phyloP scores from a whole-genome alignment of 176 grass and related monocot species.

The Leersia perrieri region DNA sequence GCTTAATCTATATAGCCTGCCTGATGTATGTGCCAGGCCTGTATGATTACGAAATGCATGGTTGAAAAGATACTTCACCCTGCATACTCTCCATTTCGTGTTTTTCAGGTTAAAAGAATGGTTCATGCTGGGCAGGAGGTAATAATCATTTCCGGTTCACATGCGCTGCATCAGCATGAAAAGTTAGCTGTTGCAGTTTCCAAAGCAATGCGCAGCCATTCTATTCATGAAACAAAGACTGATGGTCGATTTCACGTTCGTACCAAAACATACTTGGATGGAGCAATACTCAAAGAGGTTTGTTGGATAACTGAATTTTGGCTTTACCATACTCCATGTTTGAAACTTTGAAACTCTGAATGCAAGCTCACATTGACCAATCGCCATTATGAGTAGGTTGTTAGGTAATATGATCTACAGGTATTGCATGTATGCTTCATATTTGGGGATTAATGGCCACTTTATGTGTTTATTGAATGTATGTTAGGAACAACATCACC shows the following conservation, averaged over 20 bases:
- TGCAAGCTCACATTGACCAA: not conserved
- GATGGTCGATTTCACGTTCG: conserved; percentile 92
- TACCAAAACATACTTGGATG: conserved; percentile 92
- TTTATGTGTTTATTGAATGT: conserved; percentile 1
- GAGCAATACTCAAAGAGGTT: conserved; percentile 95
- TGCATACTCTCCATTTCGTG: conserved; percentile 1
- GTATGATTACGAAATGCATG: not conserved
- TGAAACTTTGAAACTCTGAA: no score
- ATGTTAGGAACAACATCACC: not conserved
- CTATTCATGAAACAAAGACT: conserved; percentile 91
- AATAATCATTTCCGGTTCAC: conserved; percentile 87
- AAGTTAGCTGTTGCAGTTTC: conserved; percentile 93
- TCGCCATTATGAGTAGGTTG: conserved; percentile 11
- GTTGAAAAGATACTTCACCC: conserved; percentile 4
- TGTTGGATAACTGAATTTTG: conserved; percentile 22
- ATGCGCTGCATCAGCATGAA: conserved; percentile 90
- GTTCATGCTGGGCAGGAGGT: conserved; percentile 86
- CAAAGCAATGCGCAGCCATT: conserved; percentile 95
- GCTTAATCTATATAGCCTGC: not conserved
- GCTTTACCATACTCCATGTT: conserved; percentile 27
- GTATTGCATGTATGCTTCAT: not conserved
- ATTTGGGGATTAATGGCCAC: not conserved
- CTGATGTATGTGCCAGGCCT: not conserved
- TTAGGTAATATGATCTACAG: not conserved
- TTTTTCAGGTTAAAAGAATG: conserved; percentile 91